Conservation (phyloP, 2,329 filamentous ascomycete genomes). For the Fusarium tuaranense region DNA sequence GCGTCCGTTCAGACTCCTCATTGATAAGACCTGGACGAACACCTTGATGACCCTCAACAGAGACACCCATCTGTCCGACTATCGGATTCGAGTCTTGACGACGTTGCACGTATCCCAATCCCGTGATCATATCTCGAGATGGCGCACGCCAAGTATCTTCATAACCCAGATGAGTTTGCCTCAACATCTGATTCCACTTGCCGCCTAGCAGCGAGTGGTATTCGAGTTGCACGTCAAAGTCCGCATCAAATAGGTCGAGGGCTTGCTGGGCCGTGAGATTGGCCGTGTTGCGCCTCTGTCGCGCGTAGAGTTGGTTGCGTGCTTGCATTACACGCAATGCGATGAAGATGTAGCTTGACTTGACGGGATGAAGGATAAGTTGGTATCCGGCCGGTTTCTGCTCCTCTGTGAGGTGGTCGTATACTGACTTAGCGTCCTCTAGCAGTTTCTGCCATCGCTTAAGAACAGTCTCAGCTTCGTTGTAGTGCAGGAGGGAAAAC, state of each 20-base stretch:
- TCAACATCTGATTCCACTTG: conserved; percentile 69
- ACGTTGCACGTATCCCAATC: conserved; percentile 64
- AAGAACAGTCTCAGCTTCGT: conserved; percentile 65
- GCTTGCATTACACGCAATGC: conserved; percentile 56
- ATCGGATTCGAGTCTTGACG: conserved; percentile 62
- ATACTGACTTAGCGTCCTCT: conserved; percentile 54
- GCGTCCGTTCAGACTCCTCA: conserved; percentile 65
- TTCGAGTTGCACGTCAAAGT: conserved; percentile 61
- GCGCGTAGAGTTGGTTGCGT: conserved; percentile 63
- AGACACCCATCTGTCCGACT: conserved; percentile 73
- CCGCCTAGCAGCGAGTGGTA: conserved; percentile 63
- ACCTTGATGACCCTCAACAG: conserved; percentile 74
- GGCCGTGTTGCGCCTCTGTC: conserved; percentile 65
- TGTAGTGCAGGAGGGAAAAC: conserved; percentile 69
- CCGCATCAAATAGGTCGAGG: conserved; percentile 62
- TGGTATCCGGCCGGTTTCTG: conserved; percentile 67
- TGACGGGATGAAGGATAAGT: conserved; percentile 68
- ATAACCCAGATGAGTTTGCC: conserved; percentile 62
- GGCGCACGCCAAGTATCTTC: conserved; percentile 67
- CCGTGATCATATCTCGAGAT: conserved; percentile 65
- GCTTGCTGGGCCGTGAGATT: conserved; percentile 61
- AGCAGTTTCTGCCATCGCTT: conserved; percentile 61
- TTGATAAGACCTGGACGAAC: conserved; percentile 58
- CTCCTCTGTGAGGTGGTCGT: conserved; percentile 52
- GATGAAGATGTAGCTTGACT: conserved; percentile 64